Evolutionary conservation across 495 filamentous ascomycete genomes (phyloP), one percentile per base, ranked within the genome.

Genomic region (Xylaria scruposa): DNA sequence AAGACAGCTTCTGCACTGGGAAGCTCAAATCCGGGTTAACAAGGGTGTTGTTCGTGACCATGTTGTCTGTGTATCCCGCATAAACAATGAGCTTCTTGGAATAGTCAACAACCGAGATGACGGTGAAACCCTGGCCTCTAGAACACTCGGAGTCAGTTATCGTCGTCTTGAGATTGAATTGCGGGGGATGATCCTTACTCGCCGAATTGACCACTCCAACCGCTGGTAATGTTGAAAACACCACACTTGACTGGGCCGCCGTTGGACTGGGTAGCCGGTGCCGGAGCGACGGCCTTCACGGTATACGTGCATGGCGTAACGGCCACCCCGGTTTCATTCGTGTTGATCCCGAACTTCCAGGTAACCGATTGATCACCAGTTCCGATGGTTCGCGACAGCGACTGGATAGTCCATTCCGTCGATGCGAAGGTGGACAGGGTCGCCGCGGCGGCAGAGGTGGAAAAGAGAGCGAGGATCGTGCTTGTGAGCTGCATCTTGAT

Each of bases 11-110:
- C 73, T 81, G 79, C 42, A 86, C 84, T 53, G 84, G 77, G 71
- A 87, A 90, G 77, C 83, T 86, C 83, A 88, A 81, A 75, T 90
- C 83, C 21, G 88, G 87, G 42, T 73, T 81, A 51, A 89, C 86
- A 4, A 84, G 81, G 36, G 77, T 70, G 13, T 86, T 87, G 68
- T 77, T 81, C 17, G 72, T 73, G 21, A 88, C 70, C 78, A 40
- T 51, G 53, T 3, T 10, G 15, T 67, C 86, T 46, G 77, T 75
- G 68, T 88, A 88, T 24, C 81, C 81, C 26, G 88, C 85, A 74
- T 82, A 90, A 63, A 81, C 77, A 38, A 88, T 86, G 47, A 83
- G 76, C 31, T 75, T 73, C 67, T 78, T 74, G 19, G 54, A 53
- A 67, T 77, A 80, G 73, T 89, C 79, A 70, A 86, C 81, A 42